Evolutionary conservation across 164 flowering plant genomes (phyloP), one percentile per base, ranked within the genome.

Genomic region (Platanus orientalis): DNA sequence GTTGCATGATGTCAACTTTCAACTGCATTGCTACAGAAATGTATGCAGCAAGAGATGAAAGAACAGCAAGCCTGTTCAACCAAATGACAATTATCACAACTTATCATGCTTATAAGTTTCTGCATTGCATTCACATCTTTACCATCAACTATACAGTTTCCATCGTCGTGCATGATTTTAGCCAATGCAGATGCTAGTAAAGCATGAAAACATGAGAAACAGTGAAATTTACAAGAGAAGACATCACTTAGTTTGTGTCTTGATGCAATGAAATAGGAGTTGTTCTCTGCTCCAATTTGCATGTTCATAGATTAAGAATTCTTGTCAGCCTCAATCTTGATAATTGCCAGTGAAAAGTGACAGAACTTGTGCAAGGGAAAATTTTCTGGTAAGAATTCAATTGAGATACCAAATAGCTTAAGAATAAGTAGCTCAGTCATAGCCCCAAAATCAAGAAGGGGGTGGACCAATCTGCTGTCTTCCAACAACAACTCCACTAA

Each of bases 391-490:
- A 95, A 87, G 72, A 84, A 95, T 75, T 89, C 99, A 57, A 95
- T 81, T 16, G 99, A 97, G 65, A 92, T 95, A 28, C 96, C 99
- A 75, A 92, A 95, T 44, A 95, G 82, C 75, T 94, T 81, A 39
- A 95, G 88, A 80, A 89, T 78, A 61, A 84, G 79, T 58, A 95
- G 73, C 78, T 84, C 96, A 39, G 97, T 75, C 97, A 95, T 88
- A 73, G 96, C 97, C 84, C 99, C 92, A 92, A 95, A 92, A 80
- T 95, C 98, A 61, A 95, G 86, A 69, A 92, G 89, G 62, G 98
- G 99, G 53, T 96, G 85, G 65, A 92, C 83, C 67, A 95, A 81
- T 72, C 81, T 95, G 88, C 92, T 95, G 73, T 92, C 90, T 65
- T 95, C 99, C 79, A 95, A 70, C 6, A 97, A 95, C 62, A 95